Evolutionary conservation across 2,329 filamentous ascomycete species (phyloP).

Genomic region (Curvularia lunata): DNA sequence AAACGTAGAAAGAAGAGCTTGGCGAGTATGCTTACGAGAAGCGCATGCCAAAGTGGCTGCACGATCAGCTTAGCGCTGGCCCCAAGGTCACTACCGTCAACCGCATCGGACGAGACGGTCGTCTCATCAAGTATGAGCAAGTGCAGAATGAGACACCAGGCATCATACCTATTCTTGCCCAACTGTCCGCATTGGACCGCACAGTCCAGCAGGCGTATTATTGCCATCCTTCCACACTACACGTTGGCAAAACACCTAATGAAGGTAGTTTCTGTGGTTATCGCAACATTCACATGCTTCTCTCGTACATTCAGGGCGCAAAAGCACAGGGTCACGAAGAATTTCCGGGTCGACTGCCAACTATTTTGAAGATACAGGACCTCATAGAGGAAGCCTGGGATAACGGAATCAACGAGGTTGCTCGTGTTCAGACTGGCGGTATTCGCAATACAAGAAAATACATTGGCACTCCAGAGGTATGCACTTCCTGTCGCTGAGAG

Average conservation of each 20-base stretch:
- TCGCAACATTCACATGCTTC: constrained; percentile 90
- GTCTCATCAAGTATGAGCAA: constrained; percentile 49
- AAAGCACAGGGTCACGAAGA: constrained; percentile 62
- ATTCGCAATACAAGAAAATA: constrained; percentile 91
- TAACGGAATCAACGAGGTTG: constrained; percentile 75
- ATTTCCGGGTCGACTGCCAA: constrained; percentile 69
- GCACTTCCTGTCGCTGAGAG: background rate
- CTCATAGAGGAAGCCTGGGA: constrained; percentile 90
- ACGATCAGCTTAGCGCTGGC: constrained; percentile 50
- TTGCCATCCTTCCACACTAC: constrained; percentile 75
- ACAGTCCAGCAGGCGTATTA: constrained; percentile 75
- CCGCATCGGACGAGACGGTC: constrained; percentile 52
- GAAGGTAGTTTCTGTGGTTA: constrained; percentile 96
- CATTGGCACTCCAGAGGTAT: constrained; percentile 88
- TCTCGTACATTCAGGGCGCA: constrained; percentile 74
- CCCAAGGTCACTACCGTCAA: constrained; percentile 50
- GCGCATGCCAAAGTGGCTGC: constrained; percentile 53
- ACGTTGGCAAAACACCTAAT: constrained; percentile 78
- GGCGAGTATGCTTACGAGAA: constrained; percentile 58
- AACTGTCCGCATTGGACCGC: constrained; percentile 64
- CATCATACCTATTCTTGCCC: constrained; percentile 54
- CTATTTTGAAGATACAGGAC: constrained; percentile 82
- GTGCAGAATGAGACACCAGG: constrained; percentile 55
- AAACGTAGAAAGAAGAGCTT: constrained; percentile 51
- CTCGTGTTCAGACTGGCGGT: constrained; percentile 81